Evolutionary conservation across 225 moss, liverwort and hornwort genomes (phyloP), one percentile per base, ranked within the genome.

Genomic region (Physcomitrellopsis africana): DNA sequence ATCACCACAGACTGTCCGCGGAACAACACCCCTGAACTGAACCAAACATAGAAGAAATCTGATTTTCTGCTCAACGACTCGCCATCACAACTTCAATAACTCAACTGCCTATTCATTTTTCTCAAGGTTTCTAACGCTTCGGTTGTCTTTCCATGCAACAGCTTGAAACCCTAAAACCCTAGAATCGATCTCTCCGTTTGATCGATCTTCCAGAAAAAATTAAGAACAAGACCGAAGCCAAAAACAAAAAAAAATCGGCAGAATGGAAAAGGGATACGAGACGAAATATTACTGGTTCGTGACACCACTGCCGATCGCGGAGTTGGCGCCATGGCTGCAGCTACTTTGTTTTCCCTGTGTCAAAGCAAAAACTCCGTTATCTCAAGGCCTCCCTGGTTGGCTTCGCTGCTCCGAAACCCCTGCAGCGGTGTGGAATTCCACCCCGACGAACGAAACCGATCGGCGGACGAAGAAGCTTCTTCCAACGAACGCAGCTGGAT

Each of bases 301-400:
- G 72, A 19, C 56, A 78, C 61, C 1, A 79, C 59, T 22, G 86
- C 23, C 20, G 86, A 72, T 67, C 83, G 83, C 11, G 80, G 83
- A 68, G 83, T 83, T 54, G 83, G 86, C 63, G 86, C 86, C 86
- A 86, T 86, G 14, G 75, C 83, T 72, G 86, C 37, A 79, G 56
- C 72, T 59, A 11, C 65, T 22, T 68, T 0, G 32, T 0, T 4
- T 37, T 37, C 32, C 7, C 32, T 4, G 7, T 37, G 1, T 4
- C 32, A 7, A 37, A 2, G 32, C 32, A 37, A 37, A 37, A 37
- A 37, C 32, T 37, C 32, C 5, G 32, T 4, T 0, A 2, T 4
- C 32, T 37, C 32, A 37, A 37, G 5, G 32, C 32, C 32, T 1
- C 32, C 32, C 32, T 37, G 32, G 1, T 7, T 29, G 29, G 32